Conservation (phyloP, 164 flowering plant species). For the Nymphaea colorata region DNA sequence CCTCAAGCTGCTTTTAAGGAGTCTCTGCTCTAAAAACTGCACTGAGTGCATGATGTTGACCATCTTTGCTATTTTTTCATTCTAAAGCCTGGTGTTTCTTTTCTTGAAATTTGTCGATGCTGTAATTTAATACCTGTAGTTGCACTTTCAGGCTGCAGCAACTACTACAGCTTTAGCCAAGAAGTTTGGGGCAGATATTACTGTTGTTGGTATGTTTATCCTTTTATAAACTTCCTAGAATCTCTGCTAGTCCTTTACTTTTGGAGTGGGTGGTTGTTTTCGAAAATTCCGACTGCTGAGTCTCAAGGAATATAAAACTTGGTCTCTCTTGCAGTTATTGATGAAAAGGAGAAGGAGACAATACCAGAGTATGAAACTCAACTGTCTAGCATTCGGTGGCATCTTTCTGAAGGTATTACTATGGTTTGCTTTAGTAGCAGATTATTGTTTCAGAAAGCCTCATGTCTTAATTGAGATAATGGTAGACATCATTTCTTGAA, state of each 20-base stretch:
- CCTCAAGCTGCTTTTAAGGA: too few species aligned
- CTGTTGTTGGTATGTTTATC: slow-evolving; percentile 70
- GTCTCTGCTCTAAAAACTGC: too few species aligned
- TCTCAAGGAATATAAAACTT: slow-evolving; percentile 18
- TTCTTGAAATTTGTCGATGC: neutral
- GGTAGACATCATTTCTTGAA: neutral
- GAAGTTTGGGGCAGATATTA: slow-evolving; percentile 91
- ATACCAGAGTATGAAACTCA: slow-evolving; percentile 74
- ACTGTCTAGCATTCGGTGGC: slow-evolving; percentile 88
- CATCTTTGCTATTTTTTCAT: too few species aligned
- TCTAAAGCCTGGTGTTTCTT: too few species aligned
- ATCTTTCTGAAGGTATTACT: slow-evolving; percentile 73
- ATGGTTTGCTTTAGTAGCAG: too few species aligned
- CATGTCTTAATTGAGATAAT: too few species aligned
- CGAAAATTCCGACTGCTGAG: neutral
- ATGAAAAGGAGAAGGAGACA: slow-evolving; percentile 63
- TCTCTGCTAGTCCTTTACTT: neutral
- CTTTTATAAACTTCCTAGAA: neutral
- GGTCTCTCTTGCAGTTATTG: slow-evolving; percentile 72
- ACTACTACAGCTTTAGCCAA: slow-evolving; percentile 84
- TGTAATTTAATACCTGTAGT: neutral
- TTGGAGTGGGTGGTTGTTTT: neutral
- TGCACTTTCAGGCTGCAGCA: slow-evolving; percentile 54
- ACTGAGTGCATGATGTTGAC: too few species aligned
- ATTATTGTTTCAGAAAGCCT: too few species aligned